Evolutionary conservation across 768 basidiomycete species (phyloP).

Genomic region (Xerocomus spinulosus): DNA sequence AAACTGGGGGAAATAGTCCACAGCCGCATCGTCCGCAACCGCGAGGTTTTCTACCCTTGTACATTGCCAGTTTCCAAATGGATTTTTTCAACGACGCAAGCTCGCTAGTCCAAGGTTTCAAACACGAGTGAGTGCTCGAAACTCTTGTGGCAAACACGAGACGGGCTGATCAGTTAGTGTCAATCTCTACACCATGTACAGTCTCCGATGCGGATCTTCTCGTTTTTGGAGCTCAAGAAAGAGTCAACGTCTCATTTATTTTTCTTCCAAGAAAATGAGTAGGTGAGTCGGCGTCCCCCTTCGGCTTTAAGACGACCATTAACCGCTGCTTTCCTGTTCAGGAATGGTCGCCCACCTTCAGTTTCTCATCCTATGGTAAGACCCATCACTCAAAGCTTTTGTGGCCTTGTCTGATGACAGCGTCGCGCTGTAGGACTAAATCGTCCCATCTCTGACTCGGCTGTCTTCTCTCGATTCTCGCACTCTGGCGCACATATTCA

Average conservation of each 20-base stretch:
- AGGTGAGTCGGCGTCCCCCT: slow-evolving; percentile 35
- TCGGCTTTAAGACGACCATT: neutral
- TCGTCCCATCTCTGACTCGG: slow-evolving; percentile 18
- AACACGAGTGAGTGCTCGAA: slow-evolving; percentile 39
- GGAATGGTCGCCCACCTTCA: slow-evolving; percentile 49
- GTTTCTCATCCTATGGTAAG: slow-evolving; percentile 49
- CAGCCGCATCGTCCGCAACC: slow-evolving; percentile 51
- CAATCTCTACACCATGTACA: no score
- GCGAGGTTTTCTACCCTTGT: slow-evolving; percentile 58
- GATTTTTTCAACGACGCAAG: slow-evolving; percentile 67
- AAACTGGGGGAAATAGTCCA: slow-evolving; percentile 43
- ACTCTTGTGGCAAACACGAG: no score
- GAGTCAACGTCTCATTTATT: slow-evolving; percentile 37
- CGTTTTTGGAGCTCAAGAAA: slow-evolving; percentile 50
- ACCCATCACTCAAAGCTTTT: neutral
- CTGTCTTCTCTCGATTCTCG: slow-evolving; percentile 21
- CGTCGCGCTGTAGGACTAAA: slow-evolving; percentile 14
- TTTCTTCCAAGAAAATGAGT: slow-evolving; percentile 44
- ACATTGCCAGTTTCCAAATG: slow-evolving; percentile 50
- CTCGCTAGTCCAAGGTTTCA: slow-evolving; percentile 48
- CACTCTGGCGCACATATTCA: slow-evolving; percentile 20
- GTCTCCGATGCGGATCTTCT: slow-evolving; percentile 49
- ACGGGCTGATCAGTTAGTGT: no score
- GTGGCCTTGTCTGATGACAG: slow-evolving; percentile 1
- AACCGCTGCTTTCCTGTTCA: neutral